Base-by-base conservation (phyloP, 345 rosid species). In the Pugionium cornutum region DNA sequence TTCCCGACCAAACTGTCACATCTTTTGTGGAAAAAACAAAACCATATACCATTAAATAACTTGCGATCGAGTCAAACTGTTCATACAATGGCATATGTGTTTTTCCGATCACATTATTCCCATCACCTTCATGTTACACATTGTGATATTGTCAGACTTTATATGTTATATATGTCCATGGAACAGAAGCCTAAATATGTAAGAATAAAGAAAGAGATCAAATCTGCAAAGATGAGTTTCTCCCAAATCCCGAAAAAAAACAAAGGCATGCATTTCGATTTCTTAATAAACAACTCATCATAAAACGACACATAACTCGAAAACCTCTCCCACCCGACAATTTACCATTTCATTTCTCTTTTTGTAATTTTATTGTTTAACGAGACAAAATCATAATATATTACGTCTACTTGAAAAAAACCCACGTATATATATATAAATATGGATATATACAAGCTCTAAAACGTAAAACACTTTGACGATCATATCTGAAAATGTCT, bases 211-310 rank as follows among this genome's bases (percentile, higher is more conserved):
- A 66, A 66, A 59, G 53, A 11, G 77, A 73, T 73, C 77, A 73
- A 73, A 73, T 73, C 77, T 72, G 77, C 63, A 53, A 53, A 55
- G 37, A 73, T 67, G 68, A 59, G 73, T 60, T 73, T 59, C 68
- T 66, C 73, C 52, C 73, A 53, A 73, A 73, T 73, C 77, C 77
- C 77, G 2, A 73, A 49, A 33, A 67, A 39, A 64, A 71, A 63
- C 64, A 63, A 73, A 46, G 77, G 18, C 67, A 73, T 67, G 77
- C 77, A 67, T 46, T 73, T 73, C 67, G 77, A 18, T 18, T 18
- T 18, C 18, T 18, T 73, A 73, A 67, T 53, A 73, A 73, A 59
- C 63, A 73, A 67, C 35, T 53, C 77, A 60, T 73, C 72, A 66
- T 67, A 66, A 66, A 67, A 67, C 73, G 73, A 73, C 68, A 67